Base-by-base conservation (phyloP, 495 filamentous ascomycete genomes). In the Hypoxylon fragiforme region DNA sequence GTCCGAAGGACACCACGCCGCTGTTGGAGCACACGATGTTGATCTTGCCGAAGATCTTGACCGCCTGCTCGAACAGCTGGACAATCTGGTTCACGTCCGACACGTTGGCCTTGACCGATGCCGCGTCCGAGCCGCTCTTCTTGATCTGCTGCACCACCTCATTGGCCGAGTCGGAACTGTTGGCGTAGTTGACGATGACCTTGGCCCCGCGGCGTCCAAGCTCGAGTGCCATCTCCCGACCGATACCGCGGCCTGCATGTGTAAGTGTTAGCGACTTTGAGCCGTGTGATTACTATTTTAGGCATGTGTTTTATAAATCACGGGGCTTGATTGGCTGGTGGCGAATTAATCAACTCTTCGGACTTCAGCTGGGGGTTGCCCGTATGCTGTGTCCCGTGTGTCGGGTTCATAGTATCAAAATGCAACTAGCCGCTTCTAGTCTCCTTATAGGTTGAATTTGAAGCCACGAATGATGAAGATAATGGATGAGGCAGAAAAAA, bases 101-200 rank as follows among this genome's bases (percentile, higher is more conserved):
- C 21, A 94, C 79, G 67, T 94, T 86, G 49, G 90, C 90, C 67
- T 89, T 80, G 70, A 95, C 82, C 31, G 87, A 81, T 14, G 82
- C 73, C 13, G 83, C 89, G 38, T 81, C 78, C 41, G 75, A 77
- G 20, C 84, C 83, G 37, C 48, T 57, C 55, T 68, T 65, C 62
- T 65, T 68, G 50, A 79, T 74, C 35, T 70, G 62, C 43, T 84
- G 67, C 49, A 85, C 82, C 36, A 87, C 81, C 58, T 83, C 77
- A 18, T 88, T 75, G 24, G 89, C 89, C 14, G 78, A 76, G 9
- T 73, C 71, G 13, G 78, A 75, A 55, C 79, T 82, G 54, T 81
- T 81, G 50, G 83, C 81, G 71, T 90, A 92, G 81, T 92, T 92
- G 71, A 92, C 79, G 31, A 88, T 78, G 20, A 92, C 82, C 38